Evolutionary conservation across 2,329 filamentous ascomycete species (phyloP).

Genomic region (Botrytis medusae): DNA sequence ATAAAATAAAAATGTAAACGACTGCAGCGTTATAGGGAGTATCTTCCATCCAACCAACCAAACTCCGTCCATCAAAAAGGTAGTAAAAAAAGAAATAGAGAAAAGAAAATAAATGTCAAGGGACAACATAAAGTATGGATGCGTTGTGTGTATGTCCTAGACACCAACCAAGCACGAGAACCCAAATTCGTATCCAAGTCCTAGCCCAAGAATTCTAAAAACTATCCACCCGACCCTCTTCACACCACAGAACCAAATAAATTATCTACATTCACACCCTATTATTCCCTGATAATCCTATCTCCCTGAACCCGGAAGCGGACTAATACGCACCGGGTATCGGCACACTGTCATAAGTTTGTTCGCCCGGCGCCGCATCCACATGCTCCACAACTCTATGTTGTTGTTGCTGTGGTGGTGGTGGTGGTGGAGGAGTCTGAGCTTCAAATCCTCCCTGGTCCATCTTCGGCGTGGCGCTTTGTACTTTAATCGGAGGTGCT

Average conservation of each 20-base stretch:
- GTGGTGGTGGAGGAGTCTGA: conserved; percentile 29
- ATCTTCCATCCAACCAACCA: not conserved
- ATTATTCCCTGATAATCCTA: not conserved
- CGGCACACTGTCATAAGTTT: conserved; percentile 79
- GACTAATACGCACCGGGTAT: conserved; percentile 81
- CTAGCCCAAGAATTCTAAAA: not conserved
- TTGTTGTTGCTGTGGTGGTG: conserved; percentile 21
- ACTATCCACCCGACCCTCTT: not conserved
- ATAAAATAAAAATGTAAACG: not conserved
- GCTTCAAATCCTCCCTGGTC: conserved; percentile 63
- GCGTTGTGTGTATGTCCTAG: not conserved
- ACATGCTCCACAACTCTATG: conserved; percentile 59
- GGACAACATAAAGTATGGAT: not conserved
- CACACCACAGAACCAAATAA: not conserved
- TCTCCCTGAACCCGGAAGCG: conserved; percentile 43
- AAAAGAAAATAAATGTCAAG: not conserved
- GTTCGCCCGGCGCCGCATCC: conserved; percentile 73
- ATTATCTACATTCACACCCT: conserved; percentile 1
- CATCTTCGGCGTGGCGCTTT: conserved; percentile 68
- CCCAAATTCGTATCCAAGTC: not conserved
- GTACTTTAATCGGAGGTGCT: conserved; percentile 76
- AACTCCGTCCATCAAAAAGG: not conserved
- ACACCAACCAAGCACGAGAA: not conserved
- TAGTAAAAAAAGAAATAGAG: not conserved
- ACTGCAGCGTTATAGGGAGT: not conserved